Conservation (phyloP, 2,329 filamentous ascomycete species). For the Orbilia ellipsospora region DNA sequence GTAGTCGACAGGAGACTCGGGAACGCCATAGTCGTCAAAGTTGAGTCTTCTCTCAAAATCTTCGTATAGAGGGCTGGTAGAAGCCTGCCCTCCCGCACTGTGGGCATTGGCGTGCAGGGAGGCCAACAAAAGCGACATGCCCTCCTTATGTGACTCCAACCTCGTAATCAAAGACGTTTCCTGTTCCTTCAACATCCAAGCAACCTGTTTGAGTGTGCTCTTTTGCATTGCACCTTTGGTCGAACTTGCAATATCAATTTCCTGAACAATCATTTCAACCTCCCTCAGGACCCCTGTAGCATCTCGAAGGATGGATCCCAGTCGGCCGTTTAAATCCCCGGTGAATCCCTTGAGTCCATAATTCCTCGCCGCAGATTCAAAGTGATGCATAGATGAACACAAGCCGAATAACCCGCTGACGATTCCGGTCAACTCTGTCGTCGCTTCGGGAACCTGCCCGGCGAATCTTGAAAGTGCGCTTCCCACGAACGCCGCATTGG, state of each 20-base stretch:
- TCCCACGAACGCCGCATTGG: slow-evolving; percentile 49
- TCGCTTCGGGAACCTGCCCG: slow-evolving; percentile 54
- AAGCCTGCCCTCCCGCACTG: slow-evolving; percentile 49
- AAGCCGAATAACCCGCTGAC: slow-evolving; percentile 51
- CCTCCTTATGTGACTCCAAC: slow-evolving; percentile 52
- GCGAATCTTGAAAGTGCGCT: slow-evolving; percentile 48
- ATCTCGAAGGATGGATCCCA: slow-evolving; percentile 49
- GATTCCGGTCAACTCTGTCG: slow-evolving; percentile 51
- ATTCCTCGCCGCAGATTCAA: slow-evolving; percentile 50
- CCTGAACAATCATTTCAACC: slow-evolving; percentile 49
- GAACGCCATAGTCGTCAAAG: slow-evolving; percentile 52
- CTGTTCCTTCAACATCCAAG: slow-evolving; percentile 51
- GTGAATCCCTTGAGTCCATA: slow-evolving; percentile 47
- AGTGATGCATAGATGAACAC: slow-evolving; percentile 52
- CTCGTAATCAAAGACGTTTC: slow-evolving; percentile 49
- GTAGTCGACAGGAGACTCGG: slow-evolving; percentile 48
- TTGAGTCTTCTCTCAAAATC: slow-evolving; percentile 52
- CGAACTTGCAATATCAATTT: slow-evolving; percentile 51
- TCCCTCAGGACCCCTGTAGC: slow-evolving; percentile 46
- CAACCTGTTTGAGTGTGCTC: slow-evolving; percentile 48
- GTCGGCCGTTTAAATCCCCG: slow-evolving; percentile 44
- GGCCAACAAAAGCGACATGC: slow-evolving; percentile 52
- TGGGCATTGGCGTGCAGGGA: slow-evolving; percentile 51
- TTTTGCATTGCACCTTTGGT: slow-evolving; percentile 53
- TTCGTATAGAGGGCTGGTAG: slow-evolving; percentile 39